Evolutionary conservation across 2,329 filamentous ascomycete genomes (phyloP), one percentile per base, ranked within the genome.

Genomic region (Aspergillus sp.): DNA sequence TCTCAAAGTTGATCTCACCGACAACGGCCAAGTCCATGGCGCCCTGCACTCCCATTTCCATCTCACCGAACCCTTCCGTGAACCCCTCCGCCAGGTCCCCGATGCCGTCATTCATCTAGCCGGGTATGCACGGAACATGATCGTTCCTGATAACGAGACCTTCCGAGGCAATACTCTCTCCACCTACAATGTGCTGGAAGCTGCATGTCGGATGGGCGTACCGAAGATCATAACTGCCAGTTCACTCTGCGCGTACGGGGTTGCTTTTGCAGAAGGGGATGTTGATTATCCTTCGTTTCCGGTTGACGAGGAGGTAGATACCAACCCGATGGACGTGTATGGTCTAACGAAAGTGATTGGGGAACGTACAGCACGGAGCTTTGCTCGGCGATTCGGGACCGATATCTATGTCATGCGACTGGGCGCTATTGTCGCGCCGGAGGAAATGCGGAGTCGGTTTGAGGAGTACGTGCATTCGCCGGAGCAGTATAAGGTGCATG

Each of bases 51-150:
- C 81, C 0, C 84, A 88, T 65, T 87, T 86, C 74, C 76, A 81
- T 67, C 81, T 85, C 65, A 76, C 64, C 55, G 72, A 72, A 62
- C 74, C 66, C 19, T 77, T 68, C 70, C 71, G 54, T 59, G 76
- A 48, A 49, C 66, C 72, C 75, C 4, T 80, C 78, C 17, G 69
- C 72, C 0, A 76, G 78, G 0, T 64, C 12, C 85, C 86, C 0
- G 85, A 88, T 67, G 86, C 83, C 0, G 83, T 89, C 55, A 85
- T 89, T 54, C 86, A 89, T 70, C 84, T 88, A 55, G 84, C 81
- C 13, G 85, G 84, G 0, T 85, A 83, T 63, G 82, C 86, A 0
- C 79, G 85, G 25, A 85, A 86, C 66, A 82, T 88, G 80, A 78
- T 88, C 2, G 85, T 86, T 0, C 85, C 85, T 0, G 86, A 89